A percentile compares a stretch with the other conserved stretches of the same genome.
Evolutionary conservation across 129 eudicot species (phyloP).

Genomic region (Lactuca sativa): DNA sequence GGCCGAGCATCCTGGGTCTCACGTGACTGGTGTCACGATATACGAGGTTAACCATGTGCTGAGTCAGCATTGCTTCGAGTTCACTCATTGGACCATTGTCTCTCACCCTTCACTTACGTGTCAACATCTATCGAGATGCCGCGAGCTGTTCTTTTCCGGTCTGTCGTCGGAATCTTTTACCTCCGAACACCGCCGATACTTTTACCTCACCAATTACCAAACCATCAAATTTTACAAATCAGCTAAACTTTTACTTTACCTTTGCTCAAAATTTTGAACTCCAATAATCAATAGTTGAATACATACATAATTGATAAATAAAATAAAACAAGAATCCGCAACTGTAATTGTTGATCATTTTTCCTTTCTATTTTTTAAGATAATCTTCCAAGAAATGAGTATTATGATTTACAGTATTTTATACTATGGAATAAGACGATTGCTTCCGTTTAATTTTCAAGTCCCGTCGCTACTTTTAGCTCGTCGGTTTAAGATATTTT

Average conservation of each 20-base stretch:
- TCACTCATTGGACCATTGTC: conserved; percentile 75
- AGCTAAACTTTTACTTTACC: not conserved
- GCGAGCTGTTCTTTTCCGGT: conserved; percentile 23
- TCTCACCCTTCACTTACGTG: conserved; percentile 42
- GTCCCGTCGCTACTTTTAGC: not conserved
- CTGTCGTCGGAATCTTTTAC: conserved; percentile 44
- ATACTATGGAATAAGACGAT: not conserved
- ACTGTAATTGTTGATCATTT: not conserved
- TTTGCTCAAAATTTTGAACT: too few relatives aligned
- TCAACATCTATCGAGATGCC: conserved; percentile 45
- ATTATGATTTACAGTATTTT: too few relatives aligned
- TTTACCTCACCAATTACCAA: not conserved
- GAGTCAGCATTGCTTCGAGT: conserved; percentile 49
- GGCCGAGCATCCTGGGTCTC: conserved; percentile 94
- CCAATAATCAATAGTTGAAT: too few relatives aligned
- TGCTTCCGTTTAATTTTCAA: not conserved
- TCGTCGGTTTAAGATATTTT: not conserved
- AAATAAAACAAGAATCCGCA: too few relatives aligned
- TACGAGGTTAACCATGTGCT: conserved; percentile 52
- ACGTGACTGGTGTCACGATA: conserved; percentile 72
- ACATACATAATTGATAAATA: too few relatives aligned
- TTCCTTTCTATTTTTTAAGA: not conserved
- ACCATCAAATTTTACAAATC: not conserved
- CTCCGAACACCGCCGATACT: conserved; percentile 33
- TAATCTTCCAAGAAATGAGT: not conserved